Evolutionary conservation across 179 eudicot species (phyloP), one percentile per base, ranked within the genome.

Genomic region (Spergularia azorica): DNA sequence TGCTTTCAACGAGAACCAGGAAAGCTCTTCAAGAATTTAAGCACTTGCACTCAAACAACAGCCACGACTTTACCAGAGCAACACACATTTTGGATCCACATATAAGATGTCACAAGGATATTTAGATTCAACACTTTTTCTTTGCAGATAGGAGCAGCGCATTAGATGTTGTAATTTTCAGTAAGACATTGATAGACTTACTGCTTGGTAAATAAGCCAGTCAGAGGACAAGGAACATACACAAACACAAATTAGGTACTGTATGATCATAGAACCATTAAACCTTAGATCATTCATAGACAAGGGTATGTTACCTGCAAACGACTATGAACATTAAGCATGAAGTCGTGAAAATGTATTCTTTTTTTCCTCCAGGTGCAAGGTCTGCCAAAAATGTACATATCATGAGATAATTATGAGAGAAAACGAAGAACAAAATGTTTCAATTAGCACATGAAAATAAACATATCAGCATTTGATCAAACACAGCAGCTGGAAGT

Each of bases 331-430:
- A 95, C 96, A 82, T 82, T 83, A 81, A 95, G 87, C 98, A 95
- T 95, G 81, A 95, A 92, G 90, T 92, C 96, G 73, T 95, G 98
- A 81, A 95, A 95, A 88, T 95, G 98, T 80, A 89, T 91, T 83
- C 98, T 86, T 77, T 80, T 91, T 79, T 90, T 93, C 77, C 96
- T 90, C 98, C 98, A 95, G 77, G 75, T 86, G 84, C 79, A 70
- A 76, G 98, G 97, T 82, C 97, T 95, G 91, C 39, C 71, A 79
- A 54, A 61, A 73, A 48, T 36, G 66, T 41, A 55, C 39, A 52
- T 55, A 32, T 55, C 38, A 43, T 55, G 21, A n/a, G 43, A 70
- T 18, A 54, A 71, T 48, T 17, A 18, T 70, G 51, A 43, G 20
- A 10, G 50, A 51, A 6, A 70, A 62, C 56, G 11, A 48, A 13